Evolutionary conservation across 306 rosid species (phyloP), one percentile per base, ranked within the genome.

Genomic region (Prunus mira): DNA sequence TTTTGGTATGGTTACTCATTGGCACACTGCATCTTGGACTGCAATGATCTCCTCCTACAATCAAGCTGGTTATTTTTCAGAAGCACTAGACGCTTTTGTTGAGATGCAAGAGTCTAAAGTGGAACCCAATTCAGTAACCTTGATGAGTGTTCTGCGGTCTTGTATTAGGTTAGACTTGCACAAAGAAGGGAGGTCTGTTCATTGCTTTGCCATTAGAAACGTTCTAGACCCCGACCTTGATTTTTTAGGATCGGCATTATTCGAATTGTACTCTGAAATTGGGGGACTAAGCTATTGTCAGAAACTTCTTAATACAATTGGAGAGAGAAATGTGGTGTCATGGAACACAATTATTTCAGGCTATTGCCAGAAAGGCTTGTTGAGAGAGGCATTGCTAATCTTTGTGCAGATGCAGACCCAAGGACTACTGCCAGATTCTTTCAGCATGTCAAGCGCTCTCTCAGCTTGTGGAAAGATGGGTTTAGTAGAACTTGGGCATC

Each of bases 351-450:
- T 94, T 45, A 80, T 92, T 74, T 90, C 96, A 27, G 74, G 84
- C 78, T 86, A 80, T 86, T 85, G 85, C 65, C 89, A 79, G n/a
- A 87, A 84, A 62, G 93, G 91, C 68, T 82, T 88, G 55, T 73
- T 78, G 66, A 64, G 50, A 22, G 87, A 90, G 72, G 93, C 97
- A 15, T 79, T 89, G 63, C 41, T 30, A 30, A 72, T 92, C 69
- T 94, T 92, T 80, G 82, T 74, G 41, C 77, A 67, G 74, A 87
- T 94, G 91, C 80, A 85, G 54, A 73, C 34, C 2, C 75, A 60
- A 43, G 90, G 98, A 69, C 75, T 90, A n/a, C 76, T 81, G 83
- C 93, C 96, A 6, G 93, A 94, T 78, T 81, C 98, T 15, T 94
- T 76, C 80, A 83, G 93, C 90, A 76, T 94, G 73, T 84, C 97